Evolutionary conservation across 352 stramenopile genomes (phyloP), one percentile per base, ranked within the genome.

Genomic region (Phytophthora citricola): DNA sequence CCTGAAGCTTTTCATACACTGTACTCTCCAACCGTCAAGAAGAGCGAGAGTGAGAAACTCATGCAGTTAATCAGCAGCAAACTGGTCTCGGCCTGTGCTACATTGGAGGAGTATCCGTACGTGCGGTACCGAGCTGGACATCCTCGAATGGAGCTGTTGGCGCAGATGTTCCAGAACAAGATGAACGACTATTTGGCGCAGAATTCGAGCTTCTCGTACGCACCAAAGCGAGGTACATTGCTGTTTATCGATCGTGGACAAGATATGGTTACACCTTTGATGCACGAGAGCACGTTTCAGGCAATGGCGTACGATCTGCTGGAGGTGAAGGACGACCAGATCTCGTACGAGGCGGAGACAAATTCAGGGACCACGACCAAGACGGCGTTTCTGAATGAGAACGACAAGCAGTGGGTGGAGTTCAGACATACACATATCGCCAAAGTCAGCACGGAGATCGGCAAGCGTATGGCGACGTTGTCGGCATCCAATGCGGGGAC

Each of bases 211-310:
- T 99, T 98, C 81, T 95, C 90, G 70, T 98, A 98, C 69, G 79
- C 86, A 0, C 63, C 83, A 0, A 95, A 93, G 41, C 82, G 95
- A 22, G 90, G 92, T 0, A 99, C 97, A 1, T 54, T 99, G 5
- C 75, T 99, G 1, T 85, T 99, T 27, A 77, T 99, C 45, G 97
- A 99, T 76, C 83, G 97, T 48, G 85, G 89, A 3, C 89, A 97
- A 63, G 97, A 99, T 75, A 87, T 91, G 41, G 76, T 99, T 20
- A 92, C 96, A 12, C 97, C 97, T 0, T 76, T 99, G 34, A 97
- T 99, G 73, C 97, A 99, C 73, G 96, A 99, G 69, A 99, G 98
- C 75, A 98, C 91, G 2, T 99, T 99, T 73, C 96, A 99, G 74
- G 91, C 96, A 1, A 95, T 99, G 85, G 92, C 99, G 14, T 96